Percentiles rank a stretch among this genome's conserved stretches.
These are phyloP conservation scores for Phoma herbarum DNA, from an alignment of 2,329 filamentous ascomycete species.

Conservation along the genomic window DNA sequence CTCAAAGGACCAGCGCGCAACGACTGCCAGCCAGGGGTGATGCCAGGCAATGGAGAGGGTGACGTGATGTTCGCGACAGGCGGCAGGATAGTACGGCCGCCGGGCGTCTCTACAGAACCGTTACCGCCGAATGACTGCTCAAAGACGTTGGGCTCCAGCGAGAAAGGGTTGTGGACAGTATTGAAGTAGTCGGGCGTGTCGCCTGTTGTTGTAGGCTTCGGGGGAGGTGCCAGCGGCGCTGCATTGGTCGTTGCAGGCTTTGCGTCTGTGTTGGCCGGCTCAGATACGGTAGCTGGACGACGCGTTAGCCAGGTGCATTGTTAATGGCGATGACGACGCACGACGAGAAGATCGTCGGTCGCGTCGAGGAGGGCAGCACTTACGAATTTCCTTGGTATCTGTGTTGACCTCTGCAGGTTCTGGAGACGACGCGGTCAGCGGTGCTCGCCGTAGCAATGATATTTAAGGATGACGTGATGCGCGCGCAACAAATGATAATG, in stretches of 20 bases:
- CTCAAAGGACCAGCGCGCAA: slow-evolving; percentile 91
- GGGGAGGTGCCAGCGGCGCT: slow-evolving; percentile 62
- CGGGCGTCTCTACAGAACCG: slow-evolving; percentile 73
- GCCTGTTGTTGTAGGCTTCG: slow-evolving; percentile 54
- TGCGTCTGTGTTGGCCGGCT: slow-evolving; percentile 34
- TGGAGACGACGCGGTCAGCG: slow-evolving; percentile 32
- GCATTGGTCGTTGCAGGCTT: slow-evolving; percentile 53
- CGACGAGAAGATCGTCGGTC: slow-evolving; percentile 6
- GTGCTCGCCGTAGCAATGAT: slow-evolving; percentile 22
- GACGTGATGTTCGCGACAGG: slow-evolving; percentile 92
- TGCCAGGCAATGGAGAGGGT: slow-evolving; percentile 78
- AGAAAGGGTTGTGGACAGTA: slow-evolving; percentile 63
- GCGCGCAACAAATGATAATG: slow-evolving; percentile 20
- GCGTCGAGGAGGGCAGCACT: slow-evolving; percentile 12
- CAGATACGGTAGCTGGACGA: slow-evolving; percentile 31
- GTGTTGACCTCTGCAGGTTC: slow-evolving; percentile 37
- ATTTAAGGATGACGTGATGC: slow-evolving; percentile 25
- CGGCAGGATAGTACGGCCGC: slow-evolving; percentile 78
- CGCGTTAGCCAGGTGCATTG: slow-evolving; percentile 29
- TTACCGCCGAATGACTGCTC: slow-evolving; percentile 80
- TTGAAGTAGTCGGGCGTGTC: slow-evolving; percentile 63
- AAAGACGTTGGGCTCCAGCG: slow-evolving; percentile 92
- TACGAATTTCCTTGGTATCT: slow-evolving; percentile 21
- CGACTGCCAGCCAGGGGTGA: slow-evolving; percentile 84
- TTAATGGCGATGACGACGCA: slow-evolving; percentile 11